Evolutionary conservation across 2,329 filamentous ascomycete genomes (phyloP), one percentile per base, ranked within the genome.

Genomic region (Byssothecium circinans): DNA sequence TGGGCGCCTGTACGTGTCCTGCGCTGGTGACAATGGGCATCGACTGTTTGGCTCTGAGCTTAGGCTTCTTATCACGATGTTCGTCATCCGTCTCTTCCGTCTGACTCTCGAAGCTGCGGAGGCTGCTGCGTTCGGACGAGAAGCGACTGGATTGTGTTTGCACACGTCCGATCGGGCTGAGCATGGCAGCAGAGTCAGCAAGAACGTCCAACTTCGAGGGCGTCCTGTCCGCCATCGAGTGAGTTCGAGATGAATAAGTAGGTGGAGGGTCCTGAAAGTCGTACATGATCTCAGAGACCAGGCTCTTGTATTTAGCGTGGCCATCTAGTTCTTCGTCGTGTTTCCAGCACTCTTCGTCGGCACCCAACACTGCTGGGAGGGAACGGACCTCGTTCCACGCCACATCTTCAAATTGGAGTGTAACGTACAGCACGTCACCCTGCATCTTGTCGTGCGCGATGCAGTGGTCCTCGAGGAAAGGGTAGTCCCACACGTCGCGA

Each of bases 201-300:
- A 71, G 65, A 47, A 70, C 68, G 41, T 70, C 68, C 52, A 70
- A 57, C 41, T 65, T 65, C 37, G 68, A 68, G 37, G 62, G 64
- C 62, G 63, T 55, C 62, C 67, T 70, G 48, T 68, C 65, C 53
- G 62, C 63, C 57, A 66, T 36, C 54, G 64, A 66, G 65, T 69
- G 66, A 69, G 65, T 69, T 64, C 68, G 66, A 51, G 69, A 71
- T 49, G 67, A 69, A 64, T 73, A 73, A 39, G 68, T 70, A 33
- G 70, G 70, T 61, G 71, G 70, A 65, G 69, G 68, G 57, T 71
- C 66, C 60, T 69, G 67, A 55, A 70, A 71, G 53, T 71, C 68
- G 65, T 73, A 72, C 68, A 72, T 72, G 49, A 71, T 65, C 54
- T 73, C 69, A 37, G 68, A 65, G 52, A 71, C 66, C 57, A 70